These are phyloP conservation scores for Metarhizium robertsii DNA, from an alignment of 2,329 filamentous ascomycete genomes.

Conservation along the genomic window DNA sequence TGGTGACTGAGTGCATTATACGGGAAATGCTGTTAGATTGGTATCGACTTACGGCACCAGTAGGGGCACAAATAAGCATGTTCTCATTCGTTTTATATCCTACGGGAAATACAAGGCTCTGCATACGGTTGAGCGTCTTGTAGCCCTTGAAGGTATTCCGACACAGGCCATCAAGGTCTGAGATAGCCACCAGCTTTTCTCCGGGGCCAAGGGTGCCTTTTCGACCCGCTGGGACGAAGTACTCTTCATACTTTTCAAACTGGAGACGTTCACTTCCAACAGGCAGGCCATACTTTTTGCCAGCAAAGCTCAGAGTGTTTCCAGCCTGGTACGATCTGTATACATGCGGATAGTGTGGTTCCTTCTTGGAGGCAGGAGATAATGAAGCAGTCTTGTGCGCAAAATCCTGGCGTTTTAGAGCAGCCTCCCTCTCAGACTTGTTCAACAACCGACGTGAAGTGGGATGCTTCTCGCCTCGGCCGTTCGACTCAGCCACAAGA, in stretches of 20 bases:
- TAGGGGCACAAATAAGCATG: conserved; percentile 96
- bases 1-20: background rate
- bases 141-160: conserved; percentile 90
- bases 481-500: conserved; percentile 42
- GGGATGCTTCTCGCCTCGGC: conserved; percentile 19
- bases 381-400: conserved; percentile 74
- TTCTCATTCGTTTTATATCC: conserved; percentile 96
- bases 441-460: conserved; percentile 54
- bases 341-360: conserved; percentile 82
- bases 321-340: conserved; percentile 78
- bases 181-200: conserved; percentile 68
- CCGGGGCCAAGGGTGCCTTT: conserved; percentile 65
- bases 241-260: conserved; percentile 76
- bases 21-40: background rate
- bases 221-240: conserved; percentile 71
- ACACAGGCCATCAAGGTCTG: conserved; percentile 81
- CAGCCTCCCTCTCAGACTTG: conserved; percentile 68
- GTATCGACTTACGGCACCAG: conserved; percentile 61
- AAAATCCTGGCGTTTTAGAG: conserved; percentile 64
- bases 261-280: conserved; percentile 63
- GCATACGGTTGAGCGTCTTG: conserved; percentile 91
- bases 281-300: conserved; percentile 76
- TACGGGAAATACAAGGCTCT: conserved; percentile 90
- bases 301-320: conserved; percentile 72
- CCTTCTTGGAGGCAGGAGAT: conserved; percentile 60